Evolutionary conservation across 2,329 filamentous ascomycete species (phyloP).

Genomic region (Hymenoscyphus scutula): DNA sequence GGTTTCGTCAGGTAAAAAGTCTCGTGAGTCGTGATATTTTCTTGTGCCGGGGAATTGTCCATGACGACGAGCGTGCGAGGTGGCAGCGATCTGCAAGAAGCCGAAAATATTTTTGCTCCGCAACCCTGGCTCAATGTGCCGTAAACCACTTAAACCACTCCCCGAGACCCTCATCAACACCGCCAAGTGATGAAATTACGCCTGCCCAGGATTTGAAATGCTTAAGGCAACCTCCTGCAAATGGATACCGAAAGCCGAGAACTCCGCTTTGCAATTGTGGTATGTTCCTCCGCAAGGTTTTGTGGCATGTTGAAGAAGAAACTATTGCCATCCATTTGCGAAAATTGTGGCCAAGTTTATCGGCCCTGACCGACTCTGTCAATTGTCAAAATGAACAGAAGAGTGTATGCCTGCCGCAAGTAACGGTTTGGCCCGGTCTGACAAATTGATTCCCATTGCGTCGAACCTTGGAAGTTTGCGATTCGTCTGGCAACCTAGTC

Average conservation of each 20-base stretch:
- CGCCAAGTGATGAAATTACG: neutral
- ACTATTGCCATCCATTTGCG: neutral
- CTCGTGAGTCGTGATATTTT: neutral
- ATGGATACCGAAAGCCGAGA: neutral
- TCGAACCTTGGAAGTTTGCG: neutral
- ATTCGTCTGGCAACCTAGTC: neutral
- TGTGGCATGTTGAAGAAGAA: neutral
- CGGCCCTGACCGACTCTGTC: too few species aligned
- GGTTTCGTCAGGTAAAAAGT: conserved; percentile 1
- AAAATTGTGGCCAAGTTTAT: neutral
- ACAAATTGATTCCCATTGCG: neutral
- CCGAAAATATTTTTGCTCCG: conserved; percentile 7
- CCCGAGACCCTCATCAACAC: neutral
- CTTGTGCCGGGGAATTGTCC: neutral
- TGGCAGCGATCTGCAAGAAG: conserved; percentile 16
- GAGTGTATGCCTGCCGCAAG: too few species aligned
- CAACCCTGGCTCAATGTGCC: neutral
- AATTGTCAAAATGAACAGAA: too few species aligned
- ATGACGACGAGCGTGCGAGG: conserved; percentile 15
- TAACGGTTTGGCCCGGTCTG: neutral
- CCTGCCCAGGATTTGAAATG: neutral
- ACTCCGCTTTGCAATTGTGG: neutral
- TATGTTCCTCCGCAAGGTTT: neutral
- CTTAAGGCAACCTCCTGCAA: conserved; percentile 2
- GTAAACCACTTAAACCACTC: neutral